Percentiles rank a stretch among this genome's conserved stretches.
phyloP scores from a whole-genome alignment of 106 monocot species.

The Hemerocallis citrina region DNA sequence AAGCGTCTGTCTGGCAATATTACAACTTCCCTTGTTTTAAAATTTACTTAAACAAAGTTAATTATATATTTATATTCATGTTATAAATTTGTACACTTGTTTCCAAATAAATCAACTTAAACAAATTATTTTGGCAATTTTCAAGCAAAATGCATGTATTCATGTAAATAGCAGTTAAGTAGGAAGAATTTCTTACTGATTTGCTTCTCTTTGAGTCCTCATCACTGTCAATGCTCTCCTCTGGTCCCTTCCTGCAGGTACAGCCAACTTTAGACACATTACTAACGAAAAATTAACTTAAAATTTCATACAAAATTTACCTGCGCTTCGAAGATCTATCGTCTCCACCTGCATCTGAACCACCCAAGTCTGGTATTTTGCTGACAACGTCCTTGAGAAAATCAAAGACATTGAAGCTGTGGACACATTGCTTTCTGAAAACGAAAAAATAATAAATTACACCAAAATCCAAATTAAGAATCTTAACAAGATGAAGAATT shows the following conservation, averaged over 20 bases:
- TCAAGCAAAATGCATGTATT: no score
- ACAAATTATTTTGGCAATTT: no score
- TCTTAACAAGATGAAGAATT: no score
- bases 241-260: constrained; percentile 48
- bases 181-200: constrained; percentile 38
- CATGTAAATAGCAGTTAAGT: no score
- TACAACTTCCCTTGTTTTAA: no score
- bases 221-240: constrained; percentile 41
- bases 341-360: constrained; percentile 43
- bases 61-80: no score
- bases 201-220: constrained; percentile 37
- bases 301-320: constrained; percentile 21
- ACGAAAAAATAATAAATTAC: not conserved
- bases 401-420: constrained; percentile 61
- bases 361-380: constrained; percentile 75
- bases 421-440: constrained; percentile 79
- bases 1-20: no score
- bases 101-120: no score
- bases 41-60: no score
- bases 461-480: not conserved
- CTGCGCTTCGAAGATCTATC: constrained; percentile 51
- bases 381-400: constrained; percentile 67
- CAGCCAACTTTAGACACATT: not conserved
- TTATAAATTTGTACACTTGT: no score
- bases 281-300: not conserved